Percentiles rank a stretch among this genome's conserved stretches.
phyloP scores from a whole-genome alignment of 1,139 yeast genomes.

The Debaryomycetaceae sp. region DNA sequence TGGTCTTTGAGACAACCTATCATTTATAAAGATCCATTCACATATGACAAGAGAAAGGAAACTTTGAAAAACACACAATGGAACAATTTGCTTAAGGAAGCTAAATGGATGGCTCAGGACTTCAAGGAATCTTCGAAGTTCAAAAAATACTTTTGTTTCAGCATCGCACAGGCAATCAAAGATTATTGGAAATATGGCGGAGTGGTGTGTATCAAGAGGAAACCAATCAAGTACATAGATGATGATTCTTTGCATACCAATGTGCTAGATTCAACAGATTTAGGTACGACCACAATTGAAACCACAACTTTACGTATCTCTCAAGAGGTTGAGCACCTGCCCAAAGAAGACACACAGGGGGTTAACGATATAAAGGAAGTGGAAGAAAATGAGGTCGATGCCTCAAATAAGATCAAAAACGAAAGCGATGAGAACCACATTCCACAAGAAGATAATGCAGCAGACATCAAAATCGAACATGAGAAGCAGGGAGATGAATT shows the following conservation, averaged over 20 bases:
- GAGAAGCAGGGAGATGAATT: background rate
- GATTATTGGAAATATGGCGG: conserved; percentile 82
- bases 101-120: conserved; percentile 81
- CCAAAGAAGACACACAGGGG: conserved; percentile 5
- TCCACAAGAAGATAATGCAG: conserved; percentile 1
- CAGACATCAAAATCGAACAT: background rate
- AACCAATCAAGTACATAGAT: conserved; percentile 13
- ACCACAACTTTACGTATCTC: background rate
- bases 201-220: conserved; percentile 53
- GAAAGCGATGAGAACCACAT: background rate
- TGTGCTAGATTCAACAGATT: background rate
- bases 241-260: conserved; percentile 4
- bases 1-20: conserved; percentile 93
- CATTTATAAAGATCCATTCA: conserved; percentile 65
- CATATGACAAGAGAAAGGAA: conserved; percentile 29
- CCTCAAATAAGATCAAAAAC: background rate
- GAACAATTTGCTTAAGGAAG: conserved; percentile 75
- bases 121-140: conserved; percentile 67
- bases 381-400: conserved; percentile 6
- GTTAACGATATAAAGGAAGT: conserved; percentile 5
- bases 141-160: conserved; percentile 66
- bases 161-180: conserved; percentile 64
- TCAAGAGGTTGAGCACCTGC: conserved; percentile 1
- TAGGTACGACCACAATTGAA: background rate
- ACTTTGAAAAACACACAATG: conserved; percentile 49